Percentiles rank a stretch among this genome's conserved stretches.
Conservation (phyloP, 139 green algal genomes). For the Raphidocelis subcapitata region DNA sequence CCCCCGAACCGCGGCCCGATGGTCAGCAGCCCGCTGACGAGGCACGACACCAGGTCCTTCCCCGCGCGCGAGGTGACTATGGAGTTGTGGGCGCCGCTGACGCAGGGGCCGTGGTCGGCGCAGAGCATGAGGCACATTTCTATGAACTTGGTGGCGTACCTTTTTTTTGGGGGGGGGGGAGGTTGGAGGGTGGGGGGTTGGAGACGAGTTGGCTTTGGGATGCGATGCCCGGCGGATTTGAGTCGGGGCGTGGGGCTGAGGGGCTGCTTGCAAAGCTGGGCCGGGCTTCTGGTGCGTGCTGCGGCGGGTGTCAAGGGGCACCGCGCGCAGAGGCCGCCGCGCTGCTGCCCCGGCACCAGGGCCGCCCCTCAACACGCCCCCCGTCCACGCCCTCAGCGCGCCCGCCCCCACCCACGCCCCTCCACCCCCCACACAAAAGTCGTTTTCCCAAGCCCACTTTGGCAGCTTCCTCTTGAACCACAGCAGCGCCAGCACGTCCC, state of each 20-base stretch:
- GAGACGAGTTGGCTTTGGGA: no score
- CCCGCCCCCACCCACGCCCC: constrained; percentile 31
- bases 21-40: constrained; percentile 82
- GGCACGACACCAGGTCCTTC: constrained; percentile 84
- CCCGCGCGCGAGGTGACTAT: constrained; percentile 88
- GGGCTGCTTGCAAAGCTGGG: constrained; percentile 67
- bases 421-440: no score
- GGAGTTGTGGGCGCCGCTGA: constrained; percentile 91
- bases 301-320: no score
- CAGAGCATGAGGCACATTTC: constrained; percentile 95
- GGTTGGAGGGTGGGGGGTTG: no score
- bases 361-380: no score
- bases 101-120: constrained; percentile 92
- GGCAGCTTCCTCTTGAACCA: constrained; percentile 89
- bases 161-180: constrained; percentile 36
- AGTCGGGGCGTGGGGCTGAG: no score
- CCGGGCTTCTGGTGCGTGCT: no score
- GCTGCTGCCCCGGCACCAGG: no score
- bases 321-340: no score
- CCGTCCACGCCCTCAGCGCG: no score
- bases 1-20: constrained; percentile 90
- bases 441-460: constrained; percentile 24
- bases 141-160: constrained; percentile 94
- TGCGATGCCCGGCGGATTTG: no score
- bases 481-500: constrained; percentile 86